phyloP scores from a whole-genome alignment of 2,329 filamentous ascomycete species.

The Parastagonospora avenae region DNA sequence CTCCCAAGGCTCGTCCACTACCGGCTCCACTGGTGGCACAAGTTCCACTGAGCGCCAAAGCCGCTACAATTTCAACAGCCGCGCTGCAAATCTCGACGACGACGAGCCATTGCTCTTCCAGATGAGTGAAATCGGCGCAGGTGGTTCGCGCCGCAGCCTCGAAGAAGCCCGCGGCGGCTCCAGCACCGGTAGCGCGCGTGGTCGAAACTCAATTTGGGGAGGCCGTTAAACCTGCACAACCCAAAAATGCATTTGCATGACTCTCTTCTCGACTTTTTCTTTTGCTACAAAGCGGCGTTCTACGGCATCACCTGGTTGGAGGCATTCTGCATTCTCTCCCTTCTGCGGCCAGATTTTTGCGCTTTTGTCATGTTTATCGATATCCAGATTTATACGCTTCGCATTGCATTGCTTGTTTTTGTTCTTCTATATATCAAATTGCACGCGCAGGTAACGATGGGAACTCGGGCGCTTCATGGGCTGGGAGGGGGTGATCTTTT shows the following conservation, averaged over 20 bases:
- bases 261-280: background rate
- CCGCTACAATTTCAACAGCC: slow-evolving; percentile 54
- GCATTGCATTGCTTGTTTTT: background rate
- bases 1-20: slow-evolving; percentile 38
- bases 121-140: slow-evolving; percentile 69
- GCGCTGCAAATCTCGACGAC: slow-evolving; percentile 55
- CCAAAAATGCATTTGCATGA: background rate
- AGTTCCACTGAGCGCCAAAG: slow-evolving; percentile 43
- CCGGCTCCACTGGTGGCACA: slow-evolving; percentile 39
- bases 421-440: background rate
- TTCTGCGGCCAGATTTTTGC: background rate
- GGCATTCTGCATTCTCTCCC: background rate
- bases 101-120: slow-evolving; percentile 75
- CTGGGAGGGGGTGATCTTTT: too few species aligned
- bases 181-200: slow-evolving; percentile 30
- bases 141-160: slow-evolving; percentile 42
- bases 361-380: background rate
- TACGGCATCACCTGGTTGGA: background rate
- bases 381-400: background rate
- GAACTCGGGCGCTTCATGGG: too few species aligned
- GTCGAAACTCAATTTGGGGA: slow-evolving; percentile 34
- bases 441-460: background rate
- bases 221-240: background rate
- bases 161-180: slow-evolving; percentile 43
- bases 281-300: background rate